Evolutionary conservation across 192 early-diverging fungal genomes (phyloP), one percentile per base, ranked within the genome.

Genomic region (Entophlyctis luteolus): DNA sequence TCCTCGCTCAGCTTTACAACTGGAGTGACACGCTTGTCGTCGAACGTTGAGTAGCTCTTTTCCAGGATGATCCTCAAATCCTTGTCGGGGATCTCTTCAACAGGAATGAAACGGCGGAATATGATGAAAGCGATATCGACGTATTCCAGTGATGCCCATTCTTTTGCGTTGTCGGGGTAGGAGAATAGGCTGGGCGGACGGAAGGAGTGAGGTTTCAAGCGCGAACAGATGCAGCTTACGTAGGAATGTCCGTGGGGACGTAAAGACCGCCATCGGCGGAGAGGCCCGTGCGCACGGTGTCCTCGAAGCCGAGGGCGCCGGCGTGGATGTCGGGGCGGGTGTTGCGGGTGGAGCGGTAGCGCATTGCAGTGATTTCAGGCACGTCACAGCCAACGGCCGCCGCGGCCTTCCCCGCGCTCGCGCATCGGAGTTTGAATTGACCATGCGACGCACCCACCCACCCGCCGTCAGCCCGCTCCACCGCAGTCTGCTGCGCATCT

Each of bases 221-320:
- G n/a, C n/a, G n/a, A n/a, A n/a, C n/a, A n/a, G n/a, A n/a, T n/a
- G n/a, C 29, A n/a, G 90, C 86, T 45, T 90, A 78, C 20, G 65
- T 33, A 4, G 96, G 96, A 35, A 98, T 89, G 39, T 74, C 65
- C 68, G 90, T 80, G 25, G 96, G 96, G 55, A 98, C 92, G 77
- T 90, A 97, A 33, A 98, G 85, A 27, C 96, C 95, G 37, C 96
- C 96, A 79, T 98, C 96, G 37, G 88, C 79, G 1, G 94, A 88
- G 38, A 97, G 88, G 35, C 96, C 96, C 48, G 89, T 82, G 55
- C 96, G 81, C 34, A 98, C 93, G 31, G 93, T 92, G 75, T 91
- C 87, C 79, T 95, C 93, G 67, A 98, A 96, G 38, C 75, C 68
- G 29, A 82, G 39, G 25, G 55, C 65, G 45, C 55, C 39, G n/a